Evolutionary conservation across 441 rosid genomes (phyloP).

Genomic region (Breynia disticha): DNA sequence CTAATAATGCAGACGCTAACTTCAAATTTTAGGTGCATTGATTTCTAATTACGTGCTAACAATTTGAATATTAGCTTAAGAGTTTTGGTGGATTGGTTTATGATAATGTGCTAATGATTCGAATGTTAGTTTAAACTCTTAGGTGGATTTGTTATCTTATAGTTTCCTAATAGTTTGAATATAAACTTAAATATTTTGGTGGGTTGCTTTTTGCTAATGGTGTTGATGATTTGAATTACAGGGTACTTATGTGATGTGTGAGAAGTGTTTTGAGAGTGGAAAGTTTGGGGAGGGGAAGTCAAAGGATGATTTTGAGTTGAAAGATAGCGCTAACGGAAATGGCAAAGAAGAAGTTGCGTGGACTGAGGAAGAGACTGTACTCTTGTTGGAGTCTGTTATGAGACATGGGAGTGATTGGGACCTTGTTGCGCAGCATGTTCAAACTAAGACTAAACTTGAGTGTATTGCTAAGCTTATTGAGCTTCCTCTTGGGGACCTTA

Average conservation of each 20-base stretch:
- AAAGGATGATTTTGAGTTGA: conserved; percentile 46
- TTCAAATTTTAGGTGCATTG: no score
- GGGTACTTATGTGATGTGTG: conserved; percentile 41
- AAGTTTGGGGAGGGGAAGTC: conserved; percentile 51
- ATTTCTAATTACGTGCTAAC: no score
- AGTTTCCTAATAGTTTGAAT: no score
- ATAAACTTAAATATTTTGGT: no score
- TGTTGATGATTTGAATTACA: conserved; percentile 21
- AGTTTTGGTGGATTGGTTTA: no score
- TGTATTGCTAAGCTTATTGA: conserved; percentile 82
- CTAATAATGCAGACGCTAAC: no score
- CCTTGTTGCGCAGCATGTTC: conserved; percentile 65
- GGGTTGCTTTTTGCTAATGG: no score
- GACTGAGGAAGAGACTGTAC: conserved; percentile 77
- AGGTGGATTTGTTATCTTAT: no score
- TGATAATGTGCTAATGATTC: no score
- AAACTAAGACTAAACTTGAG: conserved; percentile 61
- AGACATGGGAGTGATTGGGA: conserved; percentile 92
- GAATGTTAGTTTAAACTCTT: no score
- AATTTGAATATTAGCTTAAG: no score
- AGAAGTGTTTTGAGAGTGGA: conserved; percentile 52
- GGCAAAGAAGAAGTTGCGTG: conserved; percentile 38
- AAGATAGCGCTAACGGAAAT: conserved; percentile 18
- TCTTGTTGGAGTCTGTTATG: conserved; percentile 65
- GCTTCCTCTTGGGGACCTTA: conserved; percentile 74